These are phyloP conservation scores for Hypomontagnella monticulosa DNA, from an alignment of 495 filamentous ascomycete species.

Conservation along the genomic window DNA sequence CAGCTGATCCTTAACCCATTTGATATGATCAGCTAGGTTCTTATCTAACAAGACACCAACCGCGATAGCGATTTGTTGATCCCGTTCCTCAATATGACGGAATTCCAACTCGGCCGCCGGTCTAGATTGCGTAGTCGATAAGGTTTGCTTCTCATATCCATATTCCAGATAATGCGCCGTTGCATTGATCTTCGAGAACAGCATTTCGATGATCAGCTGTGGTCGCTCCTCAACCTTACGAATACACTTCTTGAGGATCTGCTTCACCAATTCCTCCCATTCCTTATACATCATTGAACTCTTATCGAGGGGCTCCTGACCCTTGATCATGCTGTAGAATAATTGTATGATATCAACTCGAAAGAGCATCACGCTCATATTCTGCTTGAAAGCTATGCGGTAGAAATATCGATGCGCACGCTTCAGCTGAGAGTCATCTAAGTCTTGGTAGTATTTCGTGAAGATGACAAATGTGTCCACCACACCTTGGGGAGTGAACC, in stretches of 20 bases:
- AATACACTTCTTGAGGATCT: conserved; percentile 76
- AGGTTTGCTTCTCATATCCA: conserved; percentile 84
- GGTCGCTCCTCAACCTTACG: conserved; percentile 86
- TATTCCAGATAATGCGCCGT: conserved; percentile 89
- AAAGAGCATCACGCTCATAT: conserved; percentile 87
- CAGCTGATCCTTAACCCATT: conserved; percentile 81
- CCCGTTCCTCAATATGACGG: conserved; percentile 68
- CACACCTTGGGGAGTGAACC: conserved; percentile 83
- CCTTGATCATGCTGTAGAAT: conserved; percentile 92
- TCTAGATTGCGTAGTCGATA: conserved; percentile 62
- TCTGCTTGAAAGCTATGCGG: conserved; percentile 91
- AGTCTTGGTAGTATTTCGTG: conserved; percentile 80
- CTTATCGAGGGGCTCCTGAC: conserved; percentile 78
- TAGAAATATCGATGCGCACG: conserved; percentile 96
- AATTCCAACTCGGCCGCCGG: conserved; percentile 83
- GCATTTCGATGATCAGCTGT: conserved; percentile 83
- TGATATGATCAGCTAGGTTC: conserved; percentile 74
- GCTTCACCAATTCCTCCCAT: conserved; percentile 89
- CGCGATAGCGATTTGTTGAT: conserved; percentile 79
- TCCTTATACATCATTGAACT: conserved; percentile 74
- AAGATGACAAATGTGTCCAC: conserved; percentile 90
- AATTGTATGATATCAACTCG: conserved; percentile 89
- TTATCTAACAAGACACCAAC: conserved; percentile 82
- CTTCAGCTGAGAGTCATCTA: conserved; percentile 85
- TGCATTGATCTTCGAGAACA: conserved; percentile 91